Evolutionary conservation across 2,329 filamentous ascomycete species (phyloP).

Genomic region (Onygenales sp.): DNA sequence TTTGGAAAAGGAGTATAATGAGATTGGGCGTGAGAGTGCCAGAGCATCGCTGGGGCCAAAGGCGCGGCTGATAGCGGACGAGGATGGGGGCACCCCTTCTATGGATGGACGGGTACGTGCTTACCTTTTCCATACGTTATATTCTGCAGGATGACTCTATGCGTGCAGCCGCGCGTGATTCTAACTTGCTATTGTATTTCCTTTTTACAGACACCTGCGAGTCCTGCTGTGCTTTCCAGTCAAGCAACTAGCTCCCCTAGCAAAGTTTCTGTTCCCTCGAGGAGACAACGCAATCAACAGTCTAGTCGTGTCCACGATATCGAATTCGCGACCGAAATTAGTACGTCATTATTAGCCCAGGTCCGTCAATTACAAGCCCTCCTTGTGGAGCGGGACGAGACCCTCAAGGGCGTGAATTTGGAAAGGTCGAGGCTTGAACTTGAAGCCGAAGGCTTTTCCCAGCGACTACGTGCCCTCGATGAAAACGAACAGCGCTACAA

Average conservation of each 20-base stretch:
- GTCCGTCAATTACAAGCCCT: constrained; percentile 81
- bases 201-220: constrained; percentile 52
- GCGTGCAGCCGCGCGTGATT: no score
- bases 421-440: constrained; percentile 74
- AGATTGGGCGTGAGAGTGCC: constrained; percentile 81
- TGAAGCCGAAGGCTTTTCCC: constrained; percentile 68
- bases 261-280: constrained; percentile 77
- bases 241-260: constrained; percentile 78
- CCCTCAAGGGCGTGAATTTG: constrained; percentile 62
- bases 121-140: background rate
- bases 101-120: constrained; percentile 37
- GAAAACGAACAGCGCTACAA: constrained; percentile 95
- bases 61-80: constrained; percentile 61
- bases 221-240: constrained; percentile 70
- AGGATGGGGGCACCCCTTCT: constrained; percentile 41
- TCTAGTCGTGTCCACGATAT: constrained; percentile 87
- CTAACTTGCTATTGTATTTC: background rate
- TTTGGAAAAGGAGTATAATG: constrained; percentile 90
- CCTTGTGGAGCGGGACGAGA: constrained; percentile 78
- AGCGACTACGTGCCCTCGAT: constrained; percentile 72
- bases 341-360: constrained; percentile 86
- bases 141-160: constrained; percentile 8
- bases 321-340: constrained; percentile 97
- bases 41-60: constrained; percentile 81
- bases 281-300: constrained; percentile 83